These are phyloP conservation scores for Candida patagonica DNA, from an alignment of 805 yeast genomes.

Conservation along the genomic window DNA sequence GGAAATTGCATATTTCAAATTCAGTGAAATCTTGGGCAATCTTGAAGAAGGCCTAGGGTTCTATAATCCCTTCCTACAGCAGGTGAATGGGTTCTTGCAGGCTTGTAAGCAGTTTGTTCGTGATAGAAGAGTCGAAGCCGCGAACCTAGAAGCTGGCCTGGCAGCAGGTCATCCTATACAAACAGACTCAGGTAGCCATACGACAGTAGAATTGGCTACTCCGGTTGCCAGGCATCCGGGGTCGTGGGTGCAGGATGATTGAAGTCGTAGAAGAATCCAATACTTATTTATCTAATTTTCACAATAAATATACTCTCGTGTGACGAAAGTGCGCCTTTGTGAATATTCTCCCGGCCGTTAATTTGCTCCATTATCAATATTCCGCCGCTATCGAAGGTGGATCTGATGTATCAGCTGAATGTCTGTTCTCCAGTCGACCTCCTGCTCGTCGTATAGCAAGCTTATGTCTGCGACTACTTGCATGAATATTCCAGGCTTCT, in stretches of 20 bases:
- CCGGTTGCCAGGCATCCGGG: conserved; percentile 7
- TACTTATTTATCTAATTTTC: too few relatives aligned
- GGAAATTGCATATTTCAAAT: conserved; percentile 42
- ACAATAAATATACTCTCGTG: too few relatives aligned
- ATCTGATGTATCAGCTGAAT: too few relatives aligned
- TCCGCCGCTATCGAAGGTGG: too few relatives aligned
- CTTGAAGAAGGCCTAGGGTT: conserved; percentile 61
- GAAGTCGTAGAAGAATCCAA: too few relatives aligned
- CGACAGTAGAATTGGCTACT: conserved; percentile 5
- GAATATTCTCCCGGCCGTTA: too few relatives aligned
- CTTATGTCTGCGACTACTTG: conserved; percentile 57
- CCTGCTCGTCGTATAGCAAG: conserved; percentile 19
- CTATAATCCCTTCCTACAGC: conserved; percentile 50
- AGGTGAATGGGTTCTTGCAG: conserved; percentile 35
- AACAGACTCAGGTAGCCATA: neutral
- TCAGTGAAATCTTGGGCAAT: conserved; percentile 48
- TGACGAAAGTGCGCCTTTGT: too few relatives aligned
- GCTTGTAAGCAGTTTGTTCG: conserved; percentile 47
- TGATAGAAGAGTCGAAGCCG: conserved; percentile 42
- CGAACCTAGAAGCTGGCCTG: conserved; percentile 34
- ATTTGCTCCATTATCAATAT: too few relatives aligned
- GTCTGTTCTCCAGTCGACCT: too few relatives aligned
- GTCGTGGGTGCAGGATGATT: neutral
- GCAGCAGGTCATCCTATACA: conserved; percentile 25
- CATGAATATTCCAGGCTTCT: conserved; percentile 59